Percentiles rank a stretch among this genome's conserved stretches.
Evolutionary conservation across 768 basidiomycete genomes (phyloP).

Genomic region (Psilocybe cubensis): DNA sequence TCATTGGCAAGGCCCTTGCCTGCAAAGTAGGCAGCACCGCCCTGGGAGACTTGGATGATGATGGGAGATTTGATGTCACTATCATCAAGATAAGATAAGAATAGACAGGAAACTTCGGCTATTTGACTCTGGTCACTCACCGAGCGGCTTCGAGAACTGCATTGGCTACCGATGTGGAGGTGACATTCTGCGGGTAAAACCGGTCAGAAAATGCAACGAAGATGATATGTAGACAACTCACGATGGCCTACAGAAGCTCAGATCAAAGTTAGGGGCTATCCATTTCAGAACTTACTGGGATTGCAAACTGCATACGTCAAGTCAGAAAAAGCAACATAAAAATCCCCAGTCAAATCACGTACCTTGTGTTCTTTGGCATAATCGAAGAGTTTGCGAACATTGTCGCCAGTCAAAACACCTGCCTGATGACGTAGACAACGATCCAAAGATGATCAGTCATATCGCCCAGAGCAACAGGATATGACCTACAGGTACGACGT

Average conservation of each 20-base stretch:
- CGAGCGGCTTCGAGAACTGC: conserved; percentile 95
- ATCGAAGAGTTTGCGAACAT: conserved; percentile 94
- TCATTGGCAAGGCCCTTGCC: conserved; percentile 96
- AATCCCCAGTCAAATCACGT: conserved; percentile 10
- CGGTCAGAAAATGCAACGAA: conserved; percentile 7
- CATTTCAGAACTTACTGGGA: conserved; percentile 62
- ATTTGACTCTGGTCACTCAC: conserved; percentile 36
- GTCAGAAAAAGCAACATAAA: not conserved
- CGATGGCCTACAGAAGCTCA: conserved; percentile 62
- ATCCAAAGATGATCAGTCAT: conserved; percentile 3
- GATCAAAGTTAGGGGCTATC: conserved; percentile 1
- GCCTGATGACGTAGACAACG: conserved; percentile 50
- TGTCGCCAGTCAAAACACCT: conserved; percentile 94
- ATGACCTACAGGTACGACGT: conserved; percentile 76
- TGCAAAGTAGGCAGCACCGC: conserved; percentile 93
- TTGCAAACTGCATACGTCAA: conserved; percentile 63
- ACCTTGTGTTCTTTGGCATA: conserved; percentile 92
- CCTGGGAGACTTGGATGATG: conserved; percentile 97
- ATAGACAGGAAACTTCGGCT: conserved; percentile 5
- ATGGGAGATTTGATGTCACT: conserved; percentile 97
- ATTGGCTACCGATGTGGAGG: conserved; percentile 94
- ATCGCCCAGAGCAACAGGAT: not conserved
- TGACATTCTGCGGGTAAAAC: conserved; percentile 72
- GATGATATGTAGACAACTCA: conserved; percentile 43
- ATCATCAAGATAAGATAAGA: conserved; percentile 22